Evolutionary conservation across 2,329 filamentous ascomycete genomes (phyloP), one percentile per base, ranked within the genome.

Genomic region (Aspergillus thermomutatus): DNA sequence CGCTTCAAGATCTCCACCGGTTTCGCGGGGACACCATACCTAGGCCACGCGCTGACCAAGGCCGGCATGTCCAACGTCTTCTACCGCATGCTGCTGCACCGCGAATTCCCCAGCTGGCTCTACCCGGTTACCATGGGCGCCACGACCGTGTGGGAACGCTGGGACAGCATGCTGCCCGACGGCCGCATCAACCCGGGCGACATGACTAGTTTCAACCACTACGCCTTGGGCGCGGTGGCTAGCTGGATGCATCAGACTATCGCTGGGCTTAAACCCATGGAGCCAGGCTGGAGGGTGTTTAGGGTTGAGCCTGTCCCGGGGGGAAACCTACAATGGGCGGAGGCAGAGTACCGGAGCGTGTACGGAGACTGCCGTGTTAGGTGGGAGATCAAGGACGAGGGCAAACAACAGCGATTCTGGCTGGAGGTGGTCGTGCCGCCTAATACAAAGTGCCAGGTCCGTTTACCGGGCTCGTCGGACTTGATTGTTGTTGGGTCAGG

Each of bases 201-300:
- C 17, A 77, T 77, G 75, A 77, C 74, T 1, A 72, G 67, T 49
- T 75, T 74, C 58, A 75, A 77, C 48, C 75, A 78, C 53, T 76
- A 77, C 52, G 72, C 75, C 0, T 65, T 76, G 2, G 75, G 74
- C 1, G 67, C 69, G 2, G 72, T 77, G 9, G 73, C 67, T 0
- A 66, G 67, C 25, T 77, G 72, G 72, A 65, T 76, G 52, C 71
- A 78, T 55, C 58, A 64, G 49, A 65, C 63, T 25, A 64, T 74
- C 21, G 72, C 68, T 1, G 73, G 72, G 0, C 52, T 75, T 23
- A 66, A 58, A 8, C 62, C 66, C 5, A 51, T 60, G 0, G 63
- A 65, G 51, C 66, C 71, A 1, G 73, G 72, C 0, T 74, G 72
- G 72, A 70, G 67, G 49, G 63, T 40, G 2, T 58, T 70, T 10